Evolutionary conservation across 208 protist species (phyloP).

Genomic region (Trypanosoma vivax): DNA sequence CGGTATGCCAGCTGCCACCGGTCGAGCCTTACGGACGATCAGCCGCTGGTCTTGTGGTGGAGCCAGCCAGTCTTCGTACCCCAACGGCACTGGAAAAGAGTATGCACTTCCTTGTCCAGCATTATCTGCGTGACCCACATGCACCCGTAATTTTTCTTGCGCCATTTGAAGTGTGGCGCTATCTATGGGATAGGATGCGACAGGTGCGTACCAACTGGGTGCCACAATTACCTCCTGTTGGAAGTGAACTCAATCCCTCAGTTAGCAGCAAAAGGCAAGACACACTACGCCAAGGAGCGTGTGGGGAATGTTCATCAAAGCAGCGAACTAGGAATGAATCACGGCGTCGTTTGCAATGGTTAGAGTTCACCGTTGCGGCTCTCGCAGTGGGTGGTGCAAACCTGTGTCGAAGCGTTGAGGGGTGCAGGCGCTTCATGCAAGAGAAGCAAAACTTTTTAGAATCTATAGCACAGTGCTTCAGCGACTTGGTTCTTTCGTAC

Average conservation of each 20-base stretch:
- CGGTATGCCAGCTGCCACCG: slow-evolving; percentile 1
- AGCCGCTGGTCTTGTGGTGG: slow-evolving; percentile 49
- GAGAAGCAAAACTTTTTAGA: slow-evolving; percentile 83
- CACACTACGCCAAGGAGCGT: slow-evolving; percentile 12
- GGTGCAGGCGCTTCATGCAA: slow-evolving; percentile 54
- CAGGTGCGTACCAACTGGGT: slow-evolving; percentile 71
- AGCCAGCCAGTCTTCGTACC: slow-evolving; percentile 39
- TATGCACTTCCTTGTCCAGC: slow-evolving; percentile 83
- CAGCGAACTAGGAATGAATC: slow-evolving; percentile 29
- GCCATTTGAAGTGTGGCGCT: slow-evolving; percentile 67
- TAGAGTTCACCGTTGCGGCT: slow-evolving; percentile 79
- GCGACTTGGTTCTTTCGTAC: slow-evolving; percentile 67
- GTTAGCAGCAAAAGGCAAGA: neutral
- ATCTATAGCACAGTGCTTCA: slow-evolving; percentile 85
- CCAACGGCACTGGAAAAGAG: slow-evolving; percentile 69
- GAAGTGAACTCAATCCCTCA: slow-evolving; percentile 15
- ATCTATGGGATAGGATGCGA: slow-evolving; percentile 82
- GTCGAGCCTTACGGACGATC: slow-evolving; percentile 73
- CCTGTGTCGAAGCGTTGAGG: slow-evolving; percentile 50
- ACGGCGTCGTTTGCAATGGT: slow-evolving; percentile 54
- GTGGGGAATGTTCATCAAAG: neutral
- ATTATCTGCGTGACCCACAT: slow-evolving; percentile 72
- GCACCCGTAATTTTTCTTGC: slow-evolving; percentile 45
- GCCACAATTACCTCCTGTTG: slow-evolving; percentile 41
- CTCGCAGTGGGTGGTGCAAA: slow-evolving; percentile 56